Evolutionary conservation across 148 eudicot genomes (phyloP).

Genomic region (Rhododendron mucronatum): DNA sequence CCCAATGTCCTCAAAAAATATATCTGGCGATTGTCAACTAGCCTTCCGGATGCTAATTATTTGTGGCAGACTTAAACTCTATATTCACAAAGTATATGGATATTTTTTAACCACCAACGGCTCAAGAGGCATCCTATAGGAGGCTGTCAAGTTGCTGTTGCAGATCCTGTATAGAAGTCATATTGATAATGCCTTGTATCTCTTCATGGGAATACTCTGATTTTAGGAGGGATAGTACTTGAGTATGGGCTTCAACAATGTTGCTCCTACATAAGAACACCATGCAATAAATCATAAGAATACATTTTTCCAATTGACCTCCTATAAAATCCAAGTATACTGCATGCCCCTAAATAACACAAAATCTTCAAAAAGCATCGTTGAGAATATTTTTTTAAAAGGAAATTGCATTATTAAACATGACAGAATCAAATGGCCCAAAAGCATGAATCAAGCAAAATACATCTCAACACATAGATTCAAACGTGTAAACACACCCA

Average conservation of each 20-base stretch:
- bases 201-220: slow-evolving; percentile 74
- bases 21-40: not conserved
- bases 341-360: not conserved
- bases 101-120: not conserved
- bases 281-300: not conserved
- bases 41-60: not conserved
- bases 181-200: slow-evolving; percentile 39
- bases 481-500: too few species aligned
- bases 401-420: not conserved
- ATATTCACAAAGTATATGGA: not conserved
- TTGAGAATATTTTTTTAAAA: not conserved
- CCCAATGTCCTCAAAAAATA: not conserved
- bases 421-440: not conserved
- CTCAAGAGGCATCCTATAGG: slow-evolving; percentile 29
- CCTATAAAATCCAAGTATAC: not conserved
- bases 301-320: not conserved
- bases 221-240: slow-evolving; percentile 60
- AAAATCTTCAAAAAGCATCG: not conserved
- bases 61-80: not conserved
- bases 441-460: not conserved
- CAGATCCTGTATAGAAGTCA: slow-evolving; percentile 70
- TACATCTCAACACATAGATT: not conserved
- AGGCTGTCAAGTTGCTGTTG: slow-evolving; percentile 73
- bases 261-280: slow-evolving; percentile 58
- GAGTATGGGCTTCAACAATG: slow-evolving; percentile 81